phyloP scores from a whole-genome alignment of 148 eudicot genomes.

The Nyssa sinensis region DNA sequence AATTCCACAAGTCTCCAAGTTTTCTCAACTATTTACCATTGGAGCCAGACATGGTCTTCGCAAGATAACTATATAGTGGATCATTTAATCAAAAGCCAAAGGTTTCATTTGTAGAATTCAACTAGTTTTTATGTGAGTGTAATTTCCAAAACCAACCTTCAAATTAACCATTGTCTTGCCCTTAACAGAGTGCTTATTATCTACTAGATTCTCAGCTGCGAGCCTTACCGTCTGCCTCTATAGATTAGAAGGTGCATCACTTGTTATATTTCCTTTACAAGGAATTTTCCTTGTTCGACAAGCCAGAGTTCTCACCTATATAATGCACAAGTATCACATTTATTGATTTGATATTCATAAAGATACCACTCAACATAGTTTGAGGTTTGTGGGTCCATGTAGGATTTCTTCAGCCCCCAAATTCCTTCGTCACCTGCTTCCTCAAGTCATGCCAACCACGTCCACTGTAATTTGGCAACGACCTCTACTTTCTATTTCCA shows the following conservation, averaged over 20 bases:
- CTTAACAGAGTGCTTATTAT: constrained; percentile 23
- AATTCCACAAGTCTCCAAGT: too few species aligned
- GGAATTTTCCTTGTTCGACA: constrained; percentile 42
- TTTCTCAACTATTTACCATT: too few species aligned
- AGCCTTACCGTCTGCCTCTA: constrained; percentile 50
- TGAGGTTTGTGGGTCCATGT: constrained; percentile 51
- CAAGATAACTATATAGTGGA: too few species aligned
- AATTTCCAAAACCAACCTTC: constrained; percentile 14
- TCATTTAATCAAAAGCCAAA: too few species aligned
- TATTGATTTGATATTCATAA: constrained; percentile 44
- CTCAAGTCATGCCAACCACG: constrained; percentile 62
- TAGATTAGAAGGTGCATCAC: constrained; percentile 38
- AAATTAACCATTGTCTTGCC: constrained; percentile 26
- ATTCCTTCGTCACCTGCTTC: constrained; percentile 37
- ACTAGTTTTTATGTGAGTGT: too few species aligned
- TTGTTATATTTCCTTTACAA: constrained; percentile 26
- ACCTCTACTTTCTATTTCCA: constrained; percentile 52
- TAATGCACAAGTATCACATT: constrained; percentile 33
- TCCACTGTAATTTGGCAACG: constrained; percentile 48
- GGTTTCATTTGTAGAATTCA: too few species aligned
- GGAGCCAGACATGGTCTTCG: too few species aligned
- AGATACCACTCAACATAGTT: constrained; percentile 47
- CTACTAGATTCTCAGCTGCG: constrained; percentile 36
- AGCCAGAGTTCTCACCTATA: constrained; percentile 45
- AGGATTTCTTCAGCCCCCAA: constrained; percentile 47